phyloP scores from a whole-genome alignment of 1,284 basidiomycete genomes.

The Boletellus deceptivus region DNA sequence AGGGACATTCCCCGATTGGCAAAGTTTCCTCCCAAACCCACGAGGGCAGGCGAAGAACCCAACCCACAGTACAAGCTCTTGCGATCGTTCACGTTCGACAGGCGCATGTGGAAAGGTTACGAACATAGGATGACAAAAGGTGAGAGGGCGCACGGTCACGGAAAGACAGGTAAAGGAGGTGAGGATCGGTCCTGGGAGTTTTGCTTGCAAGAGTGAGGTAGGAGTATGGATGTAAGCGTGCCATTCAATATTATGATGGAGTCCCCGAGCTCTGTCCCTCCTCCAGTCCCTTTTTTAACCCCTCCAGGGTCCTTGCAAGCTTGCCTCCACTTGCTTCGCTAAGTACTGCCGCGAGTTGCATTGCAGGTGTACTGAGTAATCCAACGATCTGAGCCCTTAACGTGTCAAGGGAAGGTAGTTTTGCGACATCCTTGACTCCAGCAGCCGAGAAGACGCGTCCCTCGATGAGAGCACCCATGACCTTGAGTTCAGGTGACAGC shows the following conservation, averaged over 20 bases:
- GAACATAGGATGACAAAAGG: conserved; percentile 92
- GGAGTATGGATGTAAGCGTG: conserved; percentile 7
- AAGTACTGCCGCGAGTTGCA: conserved; percentile 66
- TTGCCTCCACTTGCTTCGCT: conserved; percentile 72
- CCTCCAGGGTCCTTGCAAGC: conserved; percentile 74
- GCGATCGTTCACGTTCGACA: conserved; percentile 81
- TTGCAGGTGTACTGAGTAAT: conserved; percentile 65
- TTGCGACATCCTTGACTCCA: conserved; percentile 59
- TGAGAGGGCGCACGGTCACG: conserved; percentile 60
- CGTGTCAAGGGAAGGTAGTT: conserved; percentile 68
- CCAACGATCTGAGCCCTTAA: conserved; percentile 75
- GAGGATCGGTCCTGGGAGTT: conserved; percentile 83
- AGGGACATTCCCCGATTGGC: conserved; percentile 82
- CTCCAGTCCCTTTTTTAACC: conserved; percentile 72
- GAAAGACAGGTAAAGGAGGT: conserved; percentile 67
- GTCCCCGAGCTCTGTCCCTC: conserved; percentile 37
- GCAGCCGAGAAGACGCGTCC: conserved; percentile 61
- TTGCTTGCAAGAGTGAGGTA: conserved; percentile 42
- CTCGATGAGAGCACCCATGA: conserved; percentile 77
- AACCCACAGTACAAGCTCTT: conserved; percentile 75
- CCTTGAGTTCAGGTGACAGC: conserved; percentile 58
- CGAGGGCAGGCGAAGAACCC: conserved; percentile 40
- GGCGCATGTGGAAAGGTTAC: conserved; percentile 78
- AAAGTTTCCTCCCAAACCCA: conserved; percentile 62
- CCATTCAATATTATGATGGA: conserved; percentile 19